phyloP scores from a whole-genome alignment of 768 basidiomycete genomes.

The Candolleomyces eurysporus region DNA sequence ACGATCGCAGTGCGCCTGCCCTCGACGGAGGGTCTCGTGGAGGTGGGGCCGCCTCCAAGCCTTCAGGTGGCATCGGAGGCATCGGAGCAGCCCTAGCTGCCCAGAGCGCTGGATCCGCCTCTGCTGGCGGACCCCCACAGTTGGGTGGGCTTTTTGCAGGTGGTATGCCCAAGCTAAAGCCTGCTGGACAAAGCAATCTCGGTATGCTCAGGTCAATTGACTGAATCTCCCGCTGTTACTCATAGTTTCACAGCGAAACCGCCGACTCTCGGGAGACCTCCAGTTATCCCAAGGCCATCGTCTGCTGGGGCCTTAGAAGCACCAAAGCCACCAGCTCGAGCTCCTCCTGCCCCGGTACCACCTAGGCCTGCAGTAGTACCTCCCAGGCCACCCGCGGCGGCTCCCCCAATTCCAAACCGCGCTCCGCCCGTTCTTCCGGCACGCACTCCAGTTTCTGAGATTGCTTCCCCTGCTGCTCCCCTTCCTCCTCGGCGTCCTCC shows the following conservation, averaged over 20 bases:
- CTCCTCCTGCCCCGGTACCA: slow-evolving; percentile 3
- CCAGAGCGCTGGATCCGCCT: slow-evolving; percentile 15
- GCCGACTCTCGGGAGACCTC: slow-evolving; percentile 63
- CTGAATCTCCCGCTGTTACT: slow-evolving; percentile 6
- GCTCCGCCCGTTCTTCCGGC: slow-evolving; percentile 39
- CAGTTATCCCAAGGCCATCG: slow-evolving; percentile 55
- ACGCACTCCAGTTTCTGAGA: slow-evolving; percentile 19
- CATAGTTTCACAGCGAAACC: slow-evolving; percentile 49
- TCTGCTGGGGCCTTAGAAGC: background rate
- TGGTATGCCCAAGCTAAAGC: slow-evolving; percentile 87
- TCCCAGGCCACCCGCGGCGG: slow-evolving; percentile 28
- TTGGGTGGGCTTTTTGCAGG: slow-evolving; percentile 85
- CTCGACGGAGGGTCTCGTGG: slow-evolving; percentile 44
- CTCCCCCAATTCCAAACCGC: slow-evolving; percentile 29
- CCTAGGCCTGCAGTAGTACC: slow-evolving; percentile 16
- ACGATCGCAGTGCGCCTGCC: slow-evolving; percentile 73
- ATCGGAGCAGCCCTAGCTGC: slow-evolving; percentile 14
- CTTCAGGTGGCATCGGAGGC: slow-evolving; percentile 8
- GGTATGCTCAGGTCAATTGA: slow-evolving; percentile 36
- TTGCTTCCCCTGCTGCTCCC: slow-evolving; percentile 38
- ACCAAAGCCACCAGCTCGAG: slow-evolving; percentile 3
- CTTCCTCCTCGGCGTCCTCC: slow-evolving; percentile 42
- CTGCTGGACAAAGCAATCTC: slow-evolving; percentile 60
- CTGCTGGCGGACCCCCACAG: slow-evolving; percentile 62
- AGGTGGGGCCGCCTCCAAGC: background rate